Evolutionary conservation across 1,139 yeast species (phyloP), one percentile per base, ranked within the genome.

Genomic region (Blastobotrys indianensis): DNA sequence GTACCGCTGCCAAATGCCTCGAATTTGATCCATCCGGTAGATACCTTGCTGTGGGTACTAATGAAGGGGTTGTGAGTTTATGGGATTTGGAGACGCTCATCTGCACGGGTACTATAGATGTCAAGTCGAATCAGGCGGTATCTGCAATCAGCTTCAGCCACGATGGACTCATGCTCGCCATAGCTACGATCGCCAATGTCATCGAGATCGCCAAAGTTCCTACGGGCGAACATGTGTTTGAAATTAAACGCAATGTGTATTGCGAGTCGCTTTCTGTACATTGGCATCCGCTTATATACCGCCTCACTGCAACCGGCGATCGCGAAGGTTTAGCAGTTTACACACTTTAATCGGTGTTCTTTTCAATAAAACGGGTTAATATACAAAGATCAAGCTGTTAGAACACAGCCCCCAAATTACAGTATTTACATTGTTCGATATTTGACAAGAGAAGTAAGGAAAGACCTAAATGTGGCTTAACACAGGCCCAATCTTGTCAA

Each of bases 21-120:
- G 67, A 68, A 8, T 66, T 80, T 45, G 88, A 82, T 54, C 83
- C 85, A 1, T 59, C 72, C 45, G 92, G 86, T 0, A 58, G 65
- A 17, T 76, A 64, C 54, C 54, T 83, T 10, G 75, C 77, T 1
- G 75, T 75, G 2, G 92, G 87, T 0, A 72, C 84, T n/a, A 74
- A 75, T 44, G 92, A 84, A 56, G 92, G 92, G 5, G 73, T 79
- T 29, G 74, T 82, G n/a, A 72, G 81, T 20, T 45, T 80, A 10
- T 84, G 88, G 86, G 69, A 71, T 37, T 61, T 77, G 6, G 51
- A 62, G 2, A 69, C 73, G 15, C 65, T 82, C 65, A 65, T 73
- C 25, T 72, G 79, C 45, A 55, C 62, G 16, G 61, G 63, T 32
- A 74, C 77, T 0, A 64, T 80, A 12, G 25, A 20, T 20, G 62